A percentile compares a stretch with the other conserved stretches of the same genome.
These are phyloP conservation scores for Phytophthora boehmeriae DNA, from an alignment of 352 stramenopile species.

Conservation along the genomic window DNA sequence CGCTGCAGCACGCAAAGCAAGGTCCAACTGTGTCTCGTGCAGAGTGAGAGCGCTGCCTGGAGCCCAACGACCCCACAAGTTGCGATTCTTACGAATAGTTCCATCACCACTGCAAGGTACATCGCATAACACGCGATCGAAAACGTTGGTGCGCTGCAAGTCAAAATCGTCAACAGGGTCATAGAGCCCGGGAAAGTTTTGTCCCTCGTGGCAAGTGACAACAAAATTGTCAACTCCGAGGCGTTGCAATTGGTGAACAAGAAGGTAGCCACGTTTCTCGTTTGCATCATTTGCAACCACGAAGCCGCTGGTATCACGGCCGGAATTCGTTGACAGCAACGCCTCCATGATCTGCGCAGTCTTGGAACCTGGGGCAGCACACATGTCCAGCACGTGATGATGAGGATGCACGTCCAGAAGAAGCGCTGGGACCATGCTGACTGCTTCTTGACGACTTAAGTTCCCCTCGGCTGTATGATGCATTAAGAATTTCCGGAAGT, in stretches of 20 bases:
- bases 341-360: slow-evolving; percentile 97
- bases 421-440: slow-evolving; percentile 97
- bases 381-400: slow-evolving; percentile 80
- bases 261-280: slow-evolving; percentile 96
- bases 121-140: slow-evolving; percentile 98
- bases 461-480: slow-evolving; percentile 90
- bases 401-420: slow-evolving; percentile 93
- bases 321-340: slow-evolving; percentile 22
- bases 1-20: slow-evolving; percentile 90
- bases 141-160: slow-evolving; percentile 72
- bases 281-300: slow-evolving; percentile 97
- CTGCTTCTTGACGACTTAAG: slow-evolving; percentile 97
- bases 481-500: slow-evolving; percentile 94
- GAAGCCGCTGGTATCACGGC: slow-evolving; percentile 56
- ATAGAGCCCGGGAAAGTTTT: slow-evolving; percentile 94
- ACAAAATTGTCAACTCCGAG: slow-evolving; percentile 78
- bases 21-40: slow-evolving; percentile 93
- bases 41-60: slow-evolving; percentile 87
- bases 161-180: slow-evolving; percentile 16
- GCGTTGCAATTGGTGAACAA: slow-evolving; percentile 93
- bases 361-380: slow-evolving; percentile 97
- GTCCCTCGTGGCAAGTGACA: slow-evolving; percentile 93
- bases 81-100: slow-evolving; percentile 97
- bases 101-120: slow-evolving; percentile 98
- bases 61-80: slow-evolving; percentile 92